These are phyloP conservation scores for Alternaria arborescens DNA, from an alignment of 2,329 filamentous ascomycete species.

Conservation along the genomic window DNA sequence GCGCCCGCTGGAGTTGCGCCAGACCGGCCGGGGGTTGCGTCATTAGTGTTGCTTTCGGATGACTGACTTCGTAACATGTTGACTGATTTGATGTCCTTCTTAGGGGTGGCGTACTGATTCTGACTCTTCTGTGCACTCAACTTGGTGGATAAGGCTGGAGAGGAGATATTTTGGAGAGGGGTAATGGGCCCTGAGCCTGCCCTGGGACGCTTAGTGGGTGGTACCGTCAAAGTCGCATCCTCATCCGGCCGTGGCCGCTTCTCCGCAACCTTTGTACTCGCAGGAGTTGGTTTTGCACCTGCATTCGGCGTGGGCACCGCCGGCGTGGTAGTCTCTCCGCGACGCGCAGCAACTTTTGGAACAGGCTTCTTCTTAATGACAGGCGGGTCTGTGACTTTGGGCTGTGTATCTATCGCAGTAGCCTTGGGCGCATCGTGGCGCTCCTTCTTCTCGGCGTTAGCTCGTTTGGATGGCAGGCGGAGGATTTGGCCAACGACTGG, in stretches of 20 bases:
- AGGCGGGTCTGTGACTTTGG: constrained; percentile 29
- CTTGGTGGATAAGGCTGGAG: constrained; percentile 41
- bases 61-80: constrained; percentile 49
- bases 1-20: constrained; percentile 39
- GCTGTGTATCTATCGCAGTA: constrained; percentile 23
- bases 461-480: constrained; percentile 41
- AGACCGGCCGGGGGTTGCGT: constrained; percentile 47
- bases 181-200: constrained; percentile 42
- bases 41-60: constrained; percentile 44
- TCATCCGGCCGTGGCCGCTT: constrained; percentile 49
- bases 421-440: constrained; percentile 34
- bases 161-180: constrained; percentile 40
- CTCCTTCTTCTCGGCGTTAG: constrained; percentile 37
- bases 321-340: constrained; percentile 29
- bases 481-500: constrained; percentile 56
- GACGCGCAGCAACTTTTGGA: constrained; percentile 38
- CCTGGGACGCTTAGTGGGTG: constrained; percentile 46
- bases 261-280: constrained; percentile 33
- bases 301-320: constrained; percentile 16
- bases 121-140: constrained; percentile 44
- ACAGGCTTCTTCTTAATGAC: constrained; percentile 37
- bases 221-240: constrained; percentile 31
- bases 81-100: constrained; percentile 45
- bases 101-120: constrained; percentile 43
- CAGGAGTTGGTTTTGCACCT: constrained; percentile 19